Conservation (phyloP, 2,329 filamentous ascomycete species). For the Xylariaceae sp. region DNA sequence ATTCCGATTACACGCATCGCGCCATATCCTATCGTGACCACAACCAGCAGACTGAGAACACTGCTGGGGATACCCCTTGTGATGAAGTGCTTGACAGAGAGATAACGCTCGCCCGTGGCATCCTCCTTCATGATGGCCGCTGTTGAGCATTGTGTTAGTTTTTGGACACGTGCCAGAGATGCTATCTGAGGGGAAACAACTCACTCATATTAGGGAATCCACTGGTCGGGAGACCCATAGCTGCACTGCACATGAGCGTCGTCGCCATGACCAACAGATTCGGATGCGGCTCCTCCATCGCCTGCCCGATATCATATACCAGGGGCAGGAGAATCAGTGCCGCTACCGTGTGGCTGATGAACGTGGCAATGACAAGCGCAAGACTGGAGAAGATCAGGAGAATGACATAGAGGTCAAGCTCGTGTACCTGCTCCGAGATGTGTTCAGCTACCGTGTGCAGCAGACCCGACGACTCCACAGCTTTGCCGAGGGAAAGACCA, state of each 20-base stretch:
- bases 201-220: conserved; percentile 99
- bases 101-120: conserved; percentile 82
- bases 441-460: conserved; percentile 77
- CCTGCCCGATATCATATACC: conserved; percentile 76
- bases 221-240: conserved; percentile 91
- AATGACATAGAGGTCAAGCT: conserved; percentile 78
- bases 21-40: conserved; percentile 85
- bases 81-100: conserved; percentile 90
- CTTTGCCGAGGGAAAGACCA: conserved; percentile 85
- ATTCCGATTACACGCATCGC: conserved; percentile 64
- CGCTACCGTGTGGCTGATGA: conserved; percentile 96
- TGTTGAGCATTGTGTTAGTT: conserved; percentile 19
- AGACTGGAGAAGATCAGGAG: conserved; percentile 78
- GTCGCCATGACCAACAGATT: conserved; percentile 93
- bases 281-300: conserved; percentile 84
- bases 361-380: conserved; percentile 90
- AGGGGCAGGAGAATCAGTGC: conserved; percentile 91
- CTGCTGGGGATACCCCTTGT: conserved; percentile 87
- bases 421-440: conserved; percentile 69
- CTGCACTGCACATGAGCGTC: conserved; percentile 95
- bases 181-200: conserved; percentile 36
- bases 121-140: conserved; percentile 99
- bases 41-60: conserved; percentile 71
- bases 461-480: conserved; percentile 87
- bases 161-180: background rate